Base-by-base conservation (phyloP, 306 rosid genomes). In the Vicia sativa region DNA sequence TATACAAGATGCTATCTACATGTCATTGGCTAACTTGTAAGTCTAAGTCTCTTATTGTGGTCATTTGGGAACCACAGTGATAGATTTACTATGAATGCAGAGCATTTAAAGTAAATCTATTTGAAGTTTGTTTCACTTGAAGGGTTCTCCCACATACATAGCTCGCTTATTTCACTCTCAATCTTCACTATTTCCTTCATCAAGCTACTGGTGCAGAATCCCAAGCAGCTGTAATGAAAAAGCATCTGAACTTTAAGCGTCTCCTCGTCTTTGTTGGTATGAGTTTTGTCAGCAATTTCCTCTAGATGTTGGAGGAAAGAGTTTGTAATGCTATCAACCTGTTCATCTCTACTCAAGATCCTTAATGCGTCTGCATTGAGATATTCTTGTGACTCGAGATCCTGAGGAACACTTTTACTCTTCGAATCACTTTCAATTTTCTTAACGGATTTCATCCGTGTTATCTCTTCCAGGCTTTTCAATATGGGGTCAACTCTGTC, bases 71-170 rank as follows among this genome's bases (percentile, higher is more conserved):
- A 25, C 66, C 56, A 23, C 42, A 34, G 38, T 62, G 19, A 67
- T 41, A 70, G 28, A 41, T 65, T 67, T 62, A 76, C 37, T 37
- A 2, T 23, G 73, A 67, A 23, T 28, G 18, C 37, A 19, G 16
- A 15, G 62, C 52, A 38, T 73, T 71, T 74, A n/a, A 71, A 65
- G 31, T 76, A 72, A 56, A 87, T 39, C 53, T 87, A 66, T 7
- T 45, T 68, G 71, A 73, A 62, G 65, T 70, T 65, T 44, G 76
- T 39, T 49, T 75, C 84, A 68, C 61, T 57, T 2, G 76, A 77
- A 52, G 86, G 91, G 55, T 79, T 85, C 83, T 82, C 89, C 92
- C 86, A 75, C 71, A 78, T 72, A 61, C 81, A 38, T 19, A 92
- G 74, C 39, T 89, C 85, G 62, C 57, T 79, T 46, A 87, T 71